A percentile compares a stretch with the other conserved stretches of the same genome.
phyloP scores from a whole-genome alignment of 2,329 filamentous ascomycete genomes.

The Microsporum audouinii region DNA sequence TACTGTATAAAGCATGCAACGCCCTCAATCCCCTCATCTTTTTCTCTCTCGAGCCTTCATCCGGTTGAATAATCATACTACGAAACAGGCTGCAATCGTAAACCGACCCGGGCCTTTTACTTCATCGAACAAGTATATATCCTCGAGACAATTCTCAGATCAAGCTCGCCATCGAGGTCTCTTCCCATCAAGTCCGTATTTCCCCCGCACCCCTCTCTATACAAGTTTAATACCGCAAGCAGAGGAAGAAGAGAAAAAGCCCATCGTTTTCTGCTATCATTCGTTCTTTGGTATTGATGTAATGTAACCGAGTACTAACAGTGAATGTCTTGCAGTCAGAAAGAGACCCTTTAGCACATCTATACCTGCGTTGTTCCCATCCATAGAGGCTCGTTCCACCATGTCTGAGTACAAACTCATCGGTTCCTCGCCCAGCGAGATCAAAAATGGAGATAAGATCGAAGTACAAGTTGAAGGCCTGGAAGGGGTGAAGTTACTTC shows the following conservation, averaged over 20 bases:
- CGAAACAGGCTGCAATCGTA: background rate
- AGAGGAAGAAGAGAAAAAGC: background rate
- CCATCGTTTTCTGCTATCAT: background rate
- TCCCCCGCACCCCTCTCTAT: background rate
- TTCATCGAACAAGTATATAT: background rate
- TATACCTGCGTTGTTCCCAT: background rate
- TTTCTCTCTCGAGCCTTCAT: background rate
- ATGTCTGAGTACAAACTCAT: constrained; percentile 49
- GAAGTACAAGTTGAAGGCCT: constrained; percentile 88
- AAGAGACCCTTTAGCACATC: background rate
- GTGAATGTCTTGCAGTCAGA: background rate
- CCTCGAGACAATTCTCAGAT: background rate
- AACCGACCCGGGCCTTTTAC: background rate
- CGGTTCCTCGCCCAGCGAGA: constrained; percentile 58
- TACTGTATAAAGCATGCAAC: background rate
- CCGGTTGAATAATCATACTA: background rate
- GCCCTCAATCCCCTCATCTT: background rate
- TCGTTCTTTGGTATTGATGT: background rate
- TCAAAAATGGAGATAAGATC: constrained; percentile 71
- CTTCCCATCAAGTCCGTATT: background rate
- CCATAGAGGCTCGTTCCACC: background rate
- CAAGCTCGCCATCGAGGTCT: background rate
- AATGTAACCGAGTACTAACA: background rate
- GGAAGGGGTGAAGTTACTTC: constrained; percentile 70
- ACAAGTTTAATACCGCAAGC: background rate